Conservation (phyloP, 140 eudicot species). For the Ambrosia hybrid region DNA sequence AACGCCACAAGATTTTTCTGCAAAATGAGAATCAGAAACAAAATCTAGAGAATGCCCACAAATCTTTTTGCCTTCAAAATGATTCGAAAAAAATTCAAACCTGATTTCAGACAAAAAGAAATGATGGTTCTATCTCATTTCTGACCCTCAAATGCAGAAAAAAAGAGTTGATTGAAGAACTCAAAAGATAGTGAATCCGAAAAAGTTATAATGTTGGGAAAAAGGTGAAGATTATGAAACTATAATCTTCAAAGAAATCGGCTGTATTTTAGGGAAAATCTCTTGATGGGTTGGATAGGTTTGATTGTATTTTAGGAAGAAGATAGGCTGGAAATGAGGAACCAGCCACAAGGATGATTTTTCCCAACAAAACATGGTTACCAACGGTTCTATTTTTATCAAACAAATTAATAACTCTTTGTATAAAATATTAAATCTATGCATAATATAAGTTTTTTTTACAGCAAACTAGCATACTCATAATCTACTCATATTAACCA, state of each 20-base stretch:
- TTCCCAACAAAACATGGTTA: constrained; percentile 6
- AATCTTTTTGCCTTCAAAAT: constrained; percentile 40
- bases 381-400: constrained; percentile 20
- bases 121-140: constrained; percentile 33
- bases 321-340: constrained; percentile 13
- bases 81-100: constrained; percentile 15
- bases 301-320: constrained; percentile 24
- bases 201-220: constrained; percentile 28
- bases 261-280: constrained; percentile 17
- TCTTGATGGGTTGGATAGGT: constrained; percentile 9
- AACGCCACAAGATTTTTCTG: constrained; percentile 19
- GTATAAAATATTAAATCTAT: background rate
- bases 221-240: constrained; percentile 30
- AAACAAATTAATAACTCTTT: background rate
- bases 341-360: background rate
- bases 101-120: constrained; percentile 37
- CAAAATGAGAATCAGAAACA: constrained; percentile 38
- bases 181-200: constrained; percentile 3
- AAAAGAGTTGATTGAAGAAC: constrained; percentile 29
- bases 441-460: no score
- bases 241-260: constrained; percentile 13
- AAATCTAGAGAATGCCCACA: constrained; percentile 21
- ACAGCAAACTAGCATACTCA: no score
- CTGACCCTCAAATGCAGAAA: constrained; percentile 44
- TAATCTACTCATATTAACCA: no score